Evolutionary conservation across 768 basidiomycete genomes (phyloP).

Genomic region (Tephrocybe sp.): DNA sequence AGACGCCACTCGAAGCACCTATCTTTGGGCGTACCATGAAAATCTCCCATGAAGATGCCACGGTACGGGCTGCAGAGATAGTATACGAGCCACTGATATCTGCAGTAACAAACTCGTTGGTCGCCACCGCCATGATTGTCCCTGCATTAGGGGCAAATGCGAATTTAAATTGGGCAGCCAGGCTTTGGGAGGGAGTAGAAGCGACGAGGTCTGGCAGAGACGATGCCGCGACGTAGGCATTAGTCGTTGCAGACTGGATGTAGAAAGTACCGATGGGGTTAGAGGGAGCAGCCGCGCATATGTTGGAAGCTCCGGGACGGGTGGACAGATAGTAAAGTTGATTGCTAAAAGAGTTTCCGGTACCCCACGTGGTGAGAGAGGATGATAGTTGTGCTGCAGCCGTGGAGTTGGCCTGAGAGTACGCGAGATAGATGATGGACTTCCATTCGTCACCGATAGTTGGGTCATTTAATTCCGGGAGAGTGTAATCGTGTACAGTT

Average conservation of each 20-base stretch:
- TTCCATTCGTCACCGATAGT: slow-evolving; percentile 33
- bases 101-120: slow-evolving; percentile 29
- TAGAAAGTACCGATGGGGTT: slow-evolving; percentile 32
- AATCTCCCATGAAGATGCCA: slow-evolving; percentile 28
- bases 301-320: slow-evolving; percentile 26
- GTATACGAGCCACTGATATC: slow-evolving; percentile 28
- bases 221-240: slow-evolving; percentile 22
- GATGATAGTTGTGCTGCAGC: slow-evolving; percentile 28
- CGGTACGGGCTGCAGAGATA: slow-evolving; percentile 25
- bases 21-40: slow-evolving; percentile 28
- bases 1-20: slow-evolving; percentile 24
- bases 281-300: slow-evolving; percentile 24
- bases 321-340: slow-evolving; percentile 33
- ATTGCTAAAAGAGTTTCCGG: slow-evolving; percentile 31
- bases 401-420: slow-evolving; percentile 26
- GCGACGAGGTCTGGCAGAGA: slow-evolving; percentile 25
- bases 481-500: slow-evolving; percentile 26
- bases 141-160: slow-evolving; percentile 30
- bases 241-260: slow-evolving; percentile 24
- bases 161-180: slow-evolving; percentile 24
- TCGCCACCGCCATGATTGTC: slow-evolving; percentile 24
- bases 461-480: slow-evolving; percentile 25
- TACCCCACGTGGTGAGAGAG: slow-evolving; percentile 31
- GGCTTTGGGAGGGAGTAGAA: slow-evolving; percentile 18
- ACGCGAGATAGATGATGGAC: slow-evolving; percentile 32